Base-by-base conservation (phyloP, 331 rosid species). In the Stylosanthes scabra region DNA sequence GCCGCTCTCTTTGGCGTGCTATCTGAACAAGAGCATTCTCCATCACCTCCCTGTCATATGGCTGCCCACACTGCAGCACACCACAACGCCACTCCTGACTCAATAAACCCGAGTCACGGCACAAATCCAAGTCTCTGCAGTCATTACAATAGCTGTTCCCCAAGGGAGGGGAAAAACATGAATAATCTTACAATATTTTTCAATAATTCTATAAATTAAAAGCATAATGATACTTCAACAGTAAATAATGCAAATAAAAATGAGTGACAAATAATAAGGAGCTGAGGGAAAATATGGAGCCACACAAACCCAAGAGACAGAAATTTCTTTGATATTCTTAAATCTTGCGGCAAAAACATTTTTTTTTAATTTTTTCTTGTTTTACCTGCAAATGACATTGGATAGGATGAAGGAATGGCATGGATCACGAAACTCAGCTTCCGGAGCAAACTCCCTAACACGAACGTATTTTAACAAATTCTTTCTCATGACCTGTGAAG, bases 401-500 rank as follows among this genome's bases (percentile, higher is more conserved):
- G 96, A 86, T 78, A 94, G 80, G 86, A 83, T 65, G 83, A 94
- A 85, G 70, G 96, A 88, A 15, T 86, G 84, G 61, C 83, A 77
- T 47, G 72, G 86, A 84, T 83, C 83, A 2, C 68, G 77, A 83
- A 91, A 91, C 79, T 84, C 86, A 29, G 97, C 97, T 87, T 90
- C 99, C 25, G 99, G 97, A 68, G 99, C 99, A 76, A 92, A 94
- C 89, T 94, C 99, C 77, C 82, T 91, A 13, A 91, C 88, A 28
- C 41, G 90, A 75, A 91, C 82, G 72, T 77, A 89, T 71, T 87
- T 91, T 51, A 94, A 85, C 79, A 91, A 79, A 83, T 88, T 91
- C 75, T 81, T 94, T 82, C 90, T 89, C 96, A 94, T 85, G 31
- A 94, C 91, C 98, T 94, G 91, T 52, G 61, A 78, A 62, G 61